Conservation (phyloP, 345 rosid species). For the Syzygium aromaticum region DNA sequence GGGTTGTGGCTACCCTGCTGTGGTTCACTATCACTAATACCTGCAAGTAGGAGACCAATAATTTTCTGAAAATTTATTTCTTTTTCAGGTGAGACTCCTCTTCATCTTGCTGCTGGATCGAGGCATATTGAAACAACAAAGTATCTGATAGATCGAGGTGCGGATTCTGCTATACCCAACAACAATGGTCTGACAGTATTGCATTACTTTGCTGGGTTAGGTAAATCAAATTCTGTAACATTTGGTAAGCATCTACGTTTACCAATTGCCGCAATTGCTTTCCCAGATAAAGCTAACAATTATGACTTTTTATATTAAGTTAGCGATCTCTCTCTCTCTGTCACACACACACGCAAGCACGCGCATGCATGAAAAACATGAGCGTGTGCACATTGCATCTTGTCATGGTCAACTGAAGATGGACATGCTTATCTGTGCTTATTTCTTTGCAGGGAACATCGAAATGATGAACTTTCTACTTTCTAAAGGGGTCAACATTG, state of each 20-base stretch:
- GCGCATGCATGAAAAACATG: neutral
- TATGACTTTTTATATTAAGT: neutral
- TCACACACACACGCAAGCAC: neutral
- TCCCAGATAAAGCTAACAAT: neutral
- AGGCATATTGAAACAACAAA: conserved; percentile 61
- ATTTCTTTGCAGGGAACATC: conserved; percentile 34
- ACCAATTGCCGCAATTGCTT: neutral
- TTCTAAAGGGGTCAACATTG: conserved; percentile 52
- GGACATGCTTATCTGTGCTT: neutral
- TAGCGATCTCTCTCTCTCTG: neutral
- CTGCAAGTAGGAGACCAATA: neutral
- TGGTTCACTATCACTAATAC: neutral
- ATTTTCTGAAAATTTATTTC: neutral
- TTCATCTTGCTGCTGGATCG: conserved; percentile 79
- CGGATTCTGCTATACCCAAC: conserved; percentile 57
- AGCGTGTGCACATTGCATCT: neutral
- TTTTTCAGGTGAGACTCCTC: conserved; percentile 74
- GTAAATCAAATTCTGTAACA: conserved; percentile 14
- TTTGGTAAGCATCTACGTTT: neutral
- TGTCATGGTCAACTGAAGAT: neutral
- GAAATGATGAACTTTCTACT: conserved; percentile 55
- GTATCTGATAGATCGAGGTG: conserved; percentile 74
- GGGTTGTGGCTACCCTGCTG: neutral
- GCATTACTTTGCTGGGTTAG: conserved; percentile 81
- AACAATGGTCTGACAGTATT: conserved; percentile 69